Base-by-base conservation (phyloP, 2,329 filamentous ascomycete species). In the Clonostachys rhizophaga region DNA sequence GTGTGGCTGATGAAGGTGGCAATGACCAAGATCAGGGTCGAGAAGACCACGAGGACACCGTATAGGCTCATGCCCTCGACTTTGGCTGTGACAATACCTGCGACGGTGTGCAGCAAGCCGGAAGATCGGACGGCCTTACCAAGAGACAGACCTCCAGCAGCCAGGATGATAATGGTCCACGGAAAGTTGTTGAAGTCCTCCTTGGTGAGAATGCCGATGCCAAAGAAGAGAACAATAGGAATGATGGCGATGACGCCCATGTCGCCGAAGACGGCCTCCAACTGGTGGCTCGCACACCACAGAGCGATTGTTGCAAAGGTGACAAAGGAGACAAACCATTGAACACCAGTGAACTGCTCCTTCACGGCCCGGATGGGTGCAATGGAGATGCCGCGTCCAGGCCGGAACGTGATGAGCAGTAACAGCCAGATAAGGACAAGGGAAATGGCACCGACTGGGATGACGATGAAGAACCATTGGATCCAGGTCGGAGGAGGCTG, bases 111-210 rank as follows among this genome's bases (percentile, higher is more conserved):
- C 34, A 99, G 75, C 11, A 99, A 76, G 2, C 94, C 94, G 0
- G 92, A 97, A 1, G 89, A 94, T 53, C 91, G 92, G 49, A 99
- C 94, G 0, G 92, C 89, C 65, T 95, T 96, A 48, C 94, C 94
- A 0, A 99, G 82, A 2, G 91, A 91, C 34, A 99, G 72, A 8
- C 94, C 94, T 42, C 94, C 94, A 0, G 94, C 92, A 1, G 94
- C 94, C 17, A 99, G 84, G 59, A 99, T 97, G 68, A 99, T 96
- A 67, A 99, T 99, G 17, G 95, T 99, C 94, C 94, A 99, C 37
- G 96, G 86, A 67, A 99, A 99, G 67, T 99, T 99, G 75, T 99
- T 99, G 65, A 99, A 99, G 69, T 99, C 94, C 68, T 97, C 94
- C 69, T 97, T 99, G 43, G 91, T 97, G 34, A 99, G 76, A 55